Evolutionary conservation across 2,329 filamentous ascomycete species (phyloP).

Genomic region (Diplocarpon rosae): DNA sequence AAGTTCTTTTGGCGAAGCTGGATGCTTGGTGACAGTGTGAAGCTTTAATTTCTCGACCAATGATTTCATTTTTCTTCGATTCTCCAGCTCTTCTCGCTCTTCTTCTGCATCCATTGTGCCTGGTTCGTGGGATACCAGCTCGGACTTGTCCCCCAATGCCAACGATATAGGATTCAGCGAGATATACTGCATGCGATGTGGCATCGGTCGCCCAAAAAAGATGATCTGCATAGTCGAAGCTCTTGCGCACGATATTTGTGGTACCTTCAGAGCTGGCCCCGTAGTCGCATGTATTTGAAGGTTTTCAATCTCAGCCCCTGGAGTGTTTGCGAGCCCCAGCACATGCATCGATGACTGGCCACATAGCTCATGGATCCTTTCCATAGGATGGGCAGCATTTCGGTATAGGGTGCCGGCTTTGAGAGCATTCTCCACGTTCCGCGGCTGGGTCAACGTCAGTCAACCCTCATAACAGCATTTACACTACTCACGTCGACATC

Average conservation of each 20-base stretch:
- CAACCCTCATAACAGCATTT: slow-evolving; percentile 7
- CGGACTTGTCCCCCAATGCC: slow-evolving; percentile 64
- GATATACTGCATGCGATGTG: slow-evolving; percentile 89
- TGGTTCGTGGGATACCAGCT: slow-evolving; percentile 30
- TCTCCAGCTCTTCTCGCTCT: slow-evolving; percentile 48
- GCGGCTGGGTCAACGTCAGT: slow-evolving; percentile 27
- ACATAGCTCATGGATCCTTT: slow-evolving; percentile 74
- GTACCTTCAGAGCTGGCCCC: slow-evolving; percentile 42
- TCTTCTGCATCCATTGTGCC: slow-evolving; percentile 61
- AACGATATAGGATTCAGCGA: slow-evolving; percentile 83
- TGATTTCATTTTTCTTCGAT: slow-evolving; percentile 48
- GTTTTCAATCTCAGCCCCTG: slow-evolving; percentile 46
- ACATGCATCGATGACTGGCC: slow-evolving; percentile 76
- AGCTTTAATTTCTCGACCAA: slow-evolving; percentile 79
- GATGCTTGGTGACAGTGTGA: slow-evolving; percentile 72
- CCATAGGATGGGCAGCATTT: slow-evolving; percentile 67
- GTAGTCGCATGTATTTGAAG: slow-evolving; percentile 57
- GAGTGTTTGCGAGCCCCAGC: slow-evolving; percentile 68
- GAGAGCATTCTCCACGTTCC: slow-evolving; percentile 79
- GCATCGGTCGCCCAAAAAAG: slow-evolving; percentile 76
- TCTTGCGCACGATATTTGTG: slow-evolving; percentile 61
- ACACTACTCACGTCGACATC: slow-evolving; percentile 66
- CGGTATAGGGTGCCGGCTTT: slow-evolving; percentile 74
- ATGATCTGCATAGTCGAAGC: slow-evolving; percentile 75
- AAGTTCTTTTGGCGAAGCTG: slow-evolving; percentile 70